Base-by-base conservation (phyloP, 805 yeast genomes). In the Kodamaea leandrae region DNA sequence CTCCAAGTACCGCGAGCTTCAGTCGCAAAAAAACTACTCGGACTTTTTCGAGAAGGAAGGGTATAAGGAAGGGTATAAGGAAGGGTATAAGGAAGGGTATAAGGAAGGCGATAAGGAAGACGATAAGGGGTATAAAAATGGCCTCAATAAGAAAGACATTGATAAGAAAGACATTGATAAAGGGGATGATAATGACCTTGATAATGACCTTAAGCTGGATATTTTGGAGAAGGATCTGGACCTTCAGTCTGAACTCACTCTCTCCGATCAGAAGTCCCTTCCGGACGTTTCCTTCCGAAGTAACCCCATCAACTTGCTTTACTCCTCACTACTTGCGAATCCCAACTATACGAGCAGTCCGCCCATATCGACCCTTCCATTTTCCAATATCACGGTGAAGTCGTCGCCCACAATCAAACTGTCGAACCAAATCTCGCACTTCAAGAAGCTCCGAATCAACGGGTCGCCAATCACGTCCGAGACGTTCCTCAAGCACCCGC, bases 361-460 rank as follows among this genome's bases (percentile, higher is more conserved):
- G 6, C 39, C 45, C 4, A 35, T 40, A 2, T 35, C 39, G 3
- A 25, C 26, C 2, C 18, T 42, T 8, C 57, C 58, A 4, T 55
- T 55, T 28, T 41, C 51, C 3, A 45, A 37, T 18, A 40, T 47
- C 21, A 46, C 50, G 13, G 47, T 53, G 9, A 68, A 68, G 43
- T 65, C 72, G 8, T 45, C 60, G 1, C 63, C 75, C 18, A 70
- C 71, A 9, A 69, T 63, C 10, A 54, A 55, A 36, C 67, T 53
- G 52, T 57, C 67, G 2, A 50, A 61, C 17, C 66, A 60, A 43
- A 53, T 60, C 5, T 61, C 71, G 9, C 72, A 64, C 46, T 69
- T 61, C 50, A 70, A 70, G 43, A 70, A 70, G 42, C 56, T 70
- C 18, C 57, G 75, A 18, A 70, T 70, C 37, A 64, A 60, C 41